These are phyloP conservation scores for Carex arenaria DNA, from an alignment of 202 grass and related monocot species.

Conservation along the genomic window DNA sequence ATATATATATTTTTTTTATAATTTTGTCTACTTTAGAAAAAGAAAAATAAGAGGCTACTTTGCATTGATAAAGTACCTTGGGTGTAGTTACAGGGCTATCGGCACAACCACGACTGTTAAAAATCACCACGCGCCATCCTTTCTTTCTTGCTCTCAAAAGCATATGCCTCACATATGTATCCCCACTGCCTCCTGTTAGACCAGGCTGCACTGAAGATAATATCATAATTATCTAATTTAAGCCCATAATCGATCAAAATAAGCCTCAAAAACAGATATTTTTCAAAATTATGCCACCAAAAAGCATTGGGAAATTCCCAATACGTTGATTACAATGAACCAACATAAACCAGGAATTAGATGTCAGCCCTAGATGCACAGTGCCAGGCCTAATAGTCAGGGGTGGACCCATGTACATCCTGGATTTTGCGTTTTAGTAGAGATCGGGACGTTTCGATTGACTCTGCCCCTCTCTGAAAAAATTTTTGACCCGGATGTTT, in stretches of 20 bases:
- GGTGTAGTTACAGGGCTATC: slow-evolving; percentile 80
- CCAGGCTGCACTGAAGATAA: slow-evolving; percentile 57
- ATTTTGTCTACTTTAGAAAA: not conserved
- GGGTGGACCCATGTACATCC: no score
- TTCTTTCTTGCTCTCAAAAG: slow-evolving; percentile 81
- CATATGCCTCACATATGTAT: slow-evolving; percentile 98
- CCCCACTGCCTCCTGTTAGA: slow-evolving; percentile 87
- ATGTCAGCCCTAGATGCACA: not conserved
- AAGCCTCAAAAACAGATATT: not conserved
- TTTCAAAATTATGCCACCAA: not conserved
- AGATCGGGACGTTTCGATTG: no score
- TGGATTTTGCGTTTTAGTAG: no score
- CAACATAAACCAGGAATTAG: not conserved
- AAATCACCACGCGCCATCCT: slow-evolving; percentile 79
- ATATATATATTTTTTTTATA: not conserved
- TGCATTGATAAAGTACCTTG: slow-evolving; percentile 46
- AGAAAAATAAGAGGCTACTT: slow-evolving; percentile 6
- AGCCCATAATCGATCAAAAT: slow-evolving; percentile 7
- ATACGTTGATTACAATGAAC: not conserved
- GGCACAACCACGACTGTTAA: slow-evolving; percentile 94
- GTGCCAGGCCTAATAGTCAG: not conserved
- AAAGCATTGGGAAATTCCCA: not conserved
- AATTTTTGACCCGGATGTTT: no score
- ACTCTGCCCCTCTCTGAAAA: no score
- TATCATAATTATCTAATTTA: not conserved